phyloP scores from a whole-genome alignment of 495 filamentous ascomycete species.

The Astrothelium subdiscretum region DNA sequence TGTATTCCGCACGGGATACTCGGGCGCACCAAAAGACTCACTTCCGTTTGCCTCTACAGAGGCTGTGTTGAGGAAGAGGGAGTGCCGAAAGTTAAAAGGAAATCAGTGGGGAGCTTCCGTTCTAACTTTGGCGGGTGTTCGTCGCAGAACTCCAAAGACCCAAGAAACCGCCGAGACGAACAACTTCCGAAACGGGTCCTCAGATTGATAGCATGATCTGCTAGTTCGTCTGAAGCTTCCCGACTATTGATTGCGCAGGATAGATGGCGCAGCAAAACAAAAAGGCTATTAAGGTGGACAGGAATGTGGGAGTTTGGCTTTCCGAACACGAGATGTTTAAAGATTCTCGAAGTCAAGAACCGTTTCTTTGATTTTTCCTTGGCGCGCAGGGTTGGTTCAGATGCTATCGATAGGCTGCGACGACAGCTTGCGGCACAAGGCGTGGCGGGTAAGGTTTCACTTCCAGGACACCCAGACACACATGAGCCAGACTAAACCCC shows the following conservation, averaged over 20 bases:
- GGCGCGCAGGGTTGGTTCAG: background rate
- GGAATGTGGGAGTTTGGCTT: background rate
- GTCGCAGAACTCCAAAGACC: background rate
- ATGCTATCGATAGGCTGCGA: background rate
- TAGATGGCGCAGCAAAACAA: background rate
- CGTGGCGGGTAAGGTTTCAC: background rate
- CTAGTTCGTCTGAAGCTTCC: background rate
- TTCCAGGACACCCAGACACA: background rate
- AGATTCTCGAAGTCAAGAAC: background rate
- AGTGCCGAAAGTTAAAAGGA: background rate
- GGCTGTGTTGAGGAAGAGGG: background rate
- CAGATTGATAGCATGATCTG: background rate
- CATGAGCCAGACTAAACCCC: background rate
- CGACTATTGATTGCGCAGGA: background rate
- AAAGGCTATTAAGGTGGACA: background rate
- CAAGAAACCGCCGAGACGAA: background rate
- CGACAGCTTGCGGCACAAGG: background rate
- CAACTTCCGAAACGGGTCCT: background rate
- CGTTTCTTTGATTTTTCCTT: background rate
- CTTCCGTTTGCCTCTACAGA: too few relatives aligned
- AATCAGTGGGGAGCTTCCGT: background rate
- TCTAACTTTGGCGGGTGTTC: background rate
- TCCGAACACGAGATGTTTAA: background rate
- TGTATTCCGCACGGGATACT: too few relatives aligned
- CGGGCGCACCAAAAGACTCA: too few relatives aligned